Percentiles rank a stretch among this genome's conserved stretches.
Conservation (phyloP, 352 stramenopile genomes). For the Pythium sukuiense region DNA sequence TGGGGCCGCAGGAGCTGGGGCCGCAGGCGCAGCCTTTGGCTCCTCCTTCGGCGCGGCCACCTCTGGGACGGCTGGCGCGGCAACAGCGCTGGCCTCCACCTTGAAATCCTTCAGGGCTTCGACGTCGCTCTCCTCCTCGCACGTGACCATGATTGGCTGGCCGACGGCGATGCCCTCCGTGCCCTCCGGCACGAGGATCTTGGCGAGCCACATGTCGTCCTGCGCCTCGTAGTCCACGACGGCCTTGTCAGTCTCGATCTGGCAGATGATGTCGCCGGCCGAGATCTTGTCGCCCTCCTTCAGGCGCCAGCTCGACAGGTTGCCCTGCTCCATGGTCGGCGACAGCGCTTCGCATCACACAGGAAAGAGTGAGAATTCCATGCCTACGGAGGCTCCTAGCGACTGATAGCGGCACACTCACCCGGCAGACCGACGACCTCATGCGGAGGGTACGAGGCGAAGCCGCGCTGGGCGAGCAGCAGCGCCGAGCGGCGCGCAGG, state of each 20-base stretch:
- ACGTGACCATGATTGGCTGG: constrained; percentile 95
- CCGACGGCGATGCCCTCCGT: constrained; percentile 91
- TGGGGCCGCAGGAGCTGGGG: background rate
- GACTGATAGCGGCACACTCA: constrained; percentile 20
- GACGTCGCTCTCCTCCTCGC: constrained; percentile 86
- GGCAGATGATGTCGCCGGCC: constrained; percentile 94
- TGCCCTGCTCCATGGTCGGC: constrained; percentile 97
- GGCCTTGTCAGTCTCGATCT: constrained; percentile 99
- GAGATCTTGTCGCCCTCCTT: constrained; percentile 93
- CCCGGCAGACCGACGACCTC: constrained; percentile 79
- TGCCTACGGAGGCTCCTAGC: constrained; percentile 4
- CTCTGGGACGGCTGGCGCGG: constrained; percentile 39
- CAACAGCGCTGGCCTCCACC: constrained; percentile 36
- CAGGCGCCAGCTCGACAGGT: constrained; percentile 93
- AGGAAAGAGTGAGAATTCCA: background rate
- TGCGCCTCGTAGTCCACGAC: constrained; percentile 99
- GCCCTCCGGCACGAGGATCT: constrained; percentile 94
- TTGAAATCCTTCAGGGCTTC: constrained; percentile 78
- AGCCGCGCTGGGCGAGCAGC: constrained; percentile 39
- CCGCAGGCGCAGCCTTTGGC: constrained; percentile 40
- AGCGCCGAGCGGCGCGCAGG: constrained; percentile 38
- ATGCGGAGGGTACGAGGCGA: constrained; percentile 75
- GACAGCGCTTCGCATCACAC: constrained; percentile 76
- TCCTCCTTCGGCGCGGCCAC: constrained; percentile 64
- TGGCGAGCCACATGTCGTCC: constrained; percentile 96